These are phyloP conservation scores for Ascocoryne sarcoides DNA, from an alignment of 2,329 filamentous ascomycete species.

Conservation along the genomic window DNA sequence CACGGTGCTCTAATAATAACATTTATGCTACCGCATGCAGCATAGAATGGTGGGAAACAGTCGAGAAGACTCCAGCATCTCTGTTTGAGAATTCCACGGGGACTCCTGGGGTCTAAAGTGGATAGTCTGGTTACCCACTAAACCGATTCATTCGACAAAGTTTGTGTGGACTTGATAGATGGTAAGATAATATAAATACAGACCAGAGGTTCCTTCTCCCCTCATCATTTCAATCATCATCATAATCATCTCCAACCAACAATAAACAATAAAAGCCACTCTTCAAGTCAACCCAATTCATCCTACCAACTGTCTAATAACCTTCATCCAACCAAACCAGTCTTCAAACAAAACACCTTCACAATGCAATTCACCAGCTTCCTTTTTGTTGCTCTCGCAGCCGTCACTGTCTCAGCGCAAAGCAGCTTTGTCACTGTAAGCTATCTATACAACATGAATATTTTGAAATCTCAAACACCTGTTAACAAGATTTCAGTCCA, in stretches of 20 bases:
- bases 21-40: slow-evolving; percentile 1
- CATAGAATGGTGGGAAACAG: slow-evolving; percentile 2
- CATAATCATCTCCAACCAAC: neutral
- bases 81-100: slow-evolving; percentile 12
- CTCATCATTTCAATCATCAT: neutral
- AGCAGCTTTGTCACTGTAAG: too few relatives aligned
- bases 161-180: too few relatives aligned
- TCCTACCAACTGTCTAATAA: neutral
- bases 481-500: too few relatives aligned
- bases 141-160: neutral
- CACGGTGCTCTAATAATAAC: slow-evolving; percentile 13
- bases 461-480: too few relatives aligned
- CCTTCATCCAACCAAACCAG: neutral
- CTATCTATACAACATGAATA: too few relatives aligned
- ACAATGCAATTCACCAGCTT: neutral
- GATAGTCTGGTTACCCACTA: neutral
- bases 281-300: too few relatives aligned
- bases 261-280: neutral
- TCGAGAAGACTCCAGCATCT: neutral
- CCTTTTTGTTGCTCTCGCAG: neutral
- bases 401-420: neutral
- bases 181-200: too few relatives aligned
- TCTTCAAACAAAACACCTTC: neutral
- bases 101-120: neutral
- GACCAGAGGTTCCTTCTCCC: too few relatives aligned